These are phyloP conservation scores for Leccinum olivaceoglutinosum DNA, from an alignment of 1,284 basidiomycete species.

Conservation along the genomic window DNA sequence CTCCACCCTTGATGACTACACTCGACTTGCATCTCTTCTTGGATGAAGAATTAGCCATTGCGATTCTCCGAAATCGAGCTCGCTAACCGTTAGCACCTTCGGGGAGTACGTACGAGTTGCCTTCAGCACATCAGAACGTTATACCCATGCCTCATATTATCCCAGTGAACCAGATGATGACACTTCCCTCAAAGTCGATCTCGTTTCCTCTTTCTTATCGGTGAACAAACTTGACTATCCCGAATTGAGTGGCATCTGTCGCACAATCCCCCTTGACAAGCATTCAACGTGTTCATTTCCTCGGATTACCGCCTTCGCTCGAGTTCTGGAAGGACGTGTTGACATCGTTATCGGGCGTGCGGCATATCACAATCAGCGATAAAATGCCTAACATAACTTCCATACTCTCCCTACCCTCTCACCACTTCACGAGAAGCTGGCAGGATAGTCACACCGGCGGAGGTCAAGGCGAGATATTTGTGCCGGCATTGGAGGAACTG, in stretches of 20 bases:
- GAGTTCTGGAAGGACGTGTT: neutral
- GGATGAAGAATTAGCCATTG: neutral
- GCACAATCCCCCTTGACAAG: neutral
- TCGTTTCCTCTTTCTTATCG: neutral
- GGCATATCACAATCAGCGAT: neutral
- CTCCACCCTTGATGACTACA: neutral
- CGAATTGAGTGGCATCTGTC: neutral
- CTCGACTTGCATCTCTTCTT: neutral
- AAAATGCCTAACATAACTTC: neutral
- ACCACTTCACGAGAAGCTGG: neutral
- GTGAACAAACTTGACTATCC: neutral
- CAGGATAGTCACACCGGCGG: neutral
- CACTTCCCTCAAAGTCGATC: neutral
- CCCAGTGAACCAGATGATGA: neutral
- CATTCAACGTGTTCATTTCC: neutral
- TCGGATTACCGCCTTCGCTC: neutral
- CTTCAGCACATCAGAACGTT: neutral
- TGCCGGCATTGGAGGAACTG: neutral
- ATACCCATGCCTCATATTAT: neutral
- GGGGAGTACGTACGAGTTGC: neutral
- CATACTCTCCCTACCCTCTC: neutral
- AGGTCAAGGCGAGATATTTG: neutral
- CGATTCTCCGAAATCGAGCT: neutral
- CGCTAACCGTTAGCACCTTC: neutral
- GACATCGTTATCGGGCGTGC: neutral